These are phyloP conservation scores for Paxillus ammoniavirescens DNA, from an alignment of 768 basidiomycete genomes.

Conservation along the genomic window DNA sequence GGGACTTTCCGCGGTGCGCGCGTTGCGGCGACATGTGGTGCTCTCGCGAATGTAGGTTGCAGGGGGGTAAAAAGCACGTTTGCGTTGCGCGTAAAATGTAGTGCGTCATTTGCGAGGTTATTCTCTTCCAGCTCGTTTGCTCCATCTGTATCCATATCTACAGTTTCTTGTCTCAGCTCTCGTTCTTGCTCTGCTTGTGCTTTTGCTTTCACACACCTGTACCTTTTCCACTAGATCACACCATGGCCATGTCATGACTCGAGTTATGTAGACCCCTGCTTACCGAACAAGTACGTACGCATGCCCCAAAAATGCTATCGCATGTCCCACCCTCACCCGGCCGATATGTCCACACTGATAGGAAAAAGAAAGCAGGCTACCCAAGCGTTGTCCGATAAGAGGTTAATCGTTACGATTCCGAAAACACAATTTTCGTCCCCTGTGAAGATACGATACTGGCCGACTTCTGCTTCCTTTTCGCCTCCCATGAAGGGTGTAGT, in stretches of 20 bases:
- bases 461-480: slow-evolving; percentile 76
- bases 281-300: background rate
- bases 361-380: background rate
- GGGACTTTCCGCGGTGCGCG: slow-evolving; percentile 60
- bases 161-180: background rate
- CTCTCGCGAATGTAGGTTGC: slow-evolving; percentile 57
- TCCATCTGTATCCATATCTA: background rate
- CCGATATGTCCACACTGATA: background rate
- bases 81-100: slow-evolving; percentile 32
- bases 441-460: slow-evolving; percentile 62
- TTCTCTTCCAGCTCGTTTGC: background rate
- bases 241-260: background rate
- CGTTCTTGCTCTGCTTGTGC: background rate
- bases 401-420: slow-evolving; percentile 9
- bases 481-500: slow-evolving; percentile 96
- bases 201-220: background rate
- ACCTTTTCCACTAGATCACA: background rate
- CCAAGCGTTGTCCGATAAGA: background rate
- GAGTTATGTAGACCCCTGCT: background rate
- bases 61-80: slow-evolving; percentile 50
- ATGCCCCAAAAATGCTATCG: background rate
- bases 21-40: slow-evolving; percentile 64
- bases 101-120: background rate
- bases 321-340: background rate
- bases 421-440: slow-evolving; percentile 83